Evolutionary conservation across 768 basidiomycete species (phyloP).

Genomic region (Boletus reticuloceps): DNA sequence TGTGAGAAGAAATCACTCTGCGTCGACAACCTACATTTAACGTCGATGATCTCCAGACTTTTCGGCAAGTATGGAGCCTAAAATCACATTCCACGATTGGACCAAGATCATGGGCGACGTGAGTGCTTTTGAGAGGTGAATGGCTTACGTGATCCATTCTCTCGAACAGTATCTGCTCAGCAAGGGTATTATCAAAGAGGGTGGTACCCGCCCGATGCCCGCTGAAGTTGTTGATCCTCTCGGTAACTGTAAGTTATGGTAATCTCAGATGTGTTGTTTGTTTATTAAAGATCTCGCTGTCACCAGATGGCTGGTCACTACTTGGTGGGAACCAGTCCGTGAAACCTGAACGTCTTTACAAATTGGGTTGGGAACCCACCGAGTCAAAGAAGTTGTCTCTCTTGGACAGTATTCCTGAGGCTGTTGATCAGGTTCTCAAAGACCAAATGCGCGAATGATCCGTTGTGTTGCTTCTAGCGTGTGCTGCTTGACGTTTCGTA

Average conservation of each 20-base stretch:
- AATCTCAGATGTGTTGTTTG: not conserved
- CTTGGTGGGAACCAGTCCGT: slow-evolving; percentile 39
- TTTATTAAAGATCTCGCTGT: not conserved
- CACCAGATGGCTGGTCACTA: slow-evolving; percentile 39
- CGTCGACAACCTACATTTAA: not conserved
- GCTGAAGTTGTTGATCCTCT: slow-evolving; percentile 34
- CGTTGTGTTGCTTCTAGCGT: not conserved
- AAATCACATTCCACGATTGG: slow-evolving; percentile 31
- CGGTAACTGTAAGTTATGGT: slow-evolving; percentile 36
- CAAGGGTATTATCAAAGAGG: slow-evolving; percentile 33
- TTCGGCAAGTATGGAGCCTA: slow-evolving; percentile 27
- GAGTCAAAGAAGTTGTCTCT: slow-evolving; percentile 26
- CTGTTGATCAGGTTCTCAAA: slow-evolving; percentile 27
- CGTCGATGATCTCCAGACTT: slow-evolving; percentile 31
- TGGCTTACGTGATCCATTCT: not conserved
- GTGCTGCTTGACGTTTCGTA: slow-evolving; percentile 1
- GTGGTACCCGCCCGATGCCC: slow-evolving; percentile 34
- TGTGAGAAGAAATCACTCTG: slow-evolving; percentile 27
- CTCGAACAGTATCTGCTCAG: slow-evolving; percentile 30
- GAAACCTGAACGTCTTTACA: slow-evolving; percentile 34
- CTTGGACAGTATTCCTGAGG: slow-evolving; percentile 27
- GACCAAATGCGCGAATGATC: not conserved
- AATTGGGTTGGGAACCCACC: slow-evolving; percentile 39
- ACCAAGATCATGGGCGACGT: slow-evolving; percentile 38
- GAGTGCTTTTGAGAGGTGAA: slow-evolving; percentile 5